Percentiles rank a stretch among this genome's conserved stretches.
Evolutionary conservation across 192 early-diverging fungal genomes (phyloP).

Genomic region (Rhizophagus clarus): DNA sequence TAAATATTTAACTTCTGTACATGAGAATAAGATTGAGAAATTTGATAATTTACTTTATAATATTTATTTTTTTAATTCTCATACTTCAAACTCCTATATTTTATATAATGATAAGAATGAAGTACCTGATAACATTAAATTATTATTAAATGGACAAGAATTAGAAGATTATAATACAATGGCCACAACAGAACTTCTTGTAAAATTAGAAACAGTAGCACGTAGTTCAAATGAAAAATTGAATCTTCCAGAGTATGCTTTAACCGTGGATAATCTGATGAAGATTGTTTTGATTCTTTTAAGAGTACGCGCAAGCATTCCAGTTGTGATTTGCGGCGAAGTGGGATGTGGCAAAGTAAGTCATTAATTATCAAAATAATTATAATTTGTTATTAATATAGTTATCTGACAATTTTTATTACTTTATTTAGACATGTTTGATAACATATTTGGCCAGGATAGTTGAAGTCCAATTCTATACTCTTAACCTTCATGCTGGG

Average conservation of each 20-base stretch:
- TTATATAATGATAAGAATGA: conserved; percentile 7
- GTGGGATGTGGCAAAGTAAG: no score
- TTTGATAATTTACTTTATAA: no score
- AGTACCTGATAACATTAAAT: background rate
- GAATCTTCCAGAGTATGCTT: background rate
- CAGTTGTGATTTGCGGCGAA: background rate
- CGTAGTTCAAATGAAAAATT: conserved; percentile 8
- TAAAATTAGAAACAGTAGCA: conserved; percentile 10
- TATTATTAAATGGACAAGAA: background rate
- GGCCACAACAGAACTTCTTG: background rate
- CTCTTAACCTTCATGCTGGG: no score
- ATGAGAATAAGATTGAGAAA: no score
- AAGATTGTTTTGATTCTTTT: conserved; percentile 2
- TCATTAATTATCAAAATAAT: background rate
- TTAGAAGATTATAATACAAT: conserved; percentile 4
- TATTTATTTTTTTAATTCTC: background rate
- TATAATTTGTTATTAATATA: background rate
- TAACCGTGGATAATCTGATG: conserved; percentile 14
- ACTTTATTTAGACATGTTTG: background rate
- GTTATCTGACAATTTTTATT: background rate
- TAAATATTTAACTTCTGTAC: no score
- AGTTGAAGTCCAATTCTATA: no score
- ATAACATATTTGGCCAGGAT: no score
- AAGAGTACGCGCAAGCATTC: background rate
- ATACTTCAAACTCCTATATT: background rate